phyloP scores from a whole-genome alignment of 306 rosid genomes.

The Inga leiocalycina region DNA sequence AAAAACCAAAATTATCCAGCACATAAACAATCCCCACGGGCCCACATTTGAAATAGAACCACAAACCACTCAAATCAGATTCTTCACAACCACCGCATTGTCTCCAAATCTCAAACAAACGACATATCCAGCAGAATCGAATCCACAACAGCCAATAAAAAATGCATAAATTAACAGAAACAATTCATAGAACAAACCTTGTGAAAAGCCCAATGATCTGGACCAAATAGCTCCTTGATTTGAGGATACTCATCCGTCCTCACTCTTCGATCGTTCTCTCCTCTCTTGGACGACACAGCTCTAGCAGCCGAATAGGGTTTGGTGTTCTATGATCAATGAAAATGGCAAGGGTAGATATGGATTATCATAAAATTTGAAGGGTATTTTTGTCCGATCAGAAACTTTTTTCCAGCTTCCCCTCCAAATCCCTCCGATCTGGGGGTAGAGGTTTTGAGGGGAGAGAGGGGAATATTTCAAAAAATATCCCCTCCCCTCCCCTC shows the following conservation, averaged over 20 bases:
- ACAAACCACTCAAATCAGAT: neutral
- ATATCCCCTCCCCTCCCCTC: no score
- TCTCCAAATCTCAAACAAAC: conserved; percentile 8
- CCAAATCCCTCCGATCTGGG: no score
- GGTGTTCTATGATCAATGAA: no score
- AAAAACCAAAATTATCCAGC: neutral
- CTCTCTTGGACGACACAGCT: no score
- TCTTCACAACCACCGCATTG: conserved; percentile 18
- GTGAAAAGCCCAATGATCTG: conserved; percentile 67
- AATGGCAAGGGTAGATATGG: no score
- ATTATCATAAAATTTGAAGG: no score
- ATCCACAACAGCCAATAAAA: neutral
- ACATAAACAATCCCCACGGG: neutral
- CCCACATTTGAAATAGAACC: conserved; percentile 12
- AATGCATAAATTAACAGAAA: neutral
- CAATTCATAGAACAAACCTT: conserved; percentile 51
- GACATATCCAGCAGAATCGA: neutral
- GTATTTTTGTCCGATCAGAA: no score
- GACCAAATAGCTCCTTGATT: conserved; percentile 83
- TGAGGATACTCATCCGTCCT: conserved; percentile 60
- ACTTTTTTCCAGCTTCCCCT: no score
- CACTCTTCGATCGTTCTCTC: no score
- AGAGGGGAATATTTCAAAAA: no score
- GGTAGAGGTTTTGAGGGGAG: no score
- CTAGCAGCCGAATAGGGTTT: no score